Conservation (phyloP, 352 stramenopile species). For the Phytophthora europaea region DNA sequence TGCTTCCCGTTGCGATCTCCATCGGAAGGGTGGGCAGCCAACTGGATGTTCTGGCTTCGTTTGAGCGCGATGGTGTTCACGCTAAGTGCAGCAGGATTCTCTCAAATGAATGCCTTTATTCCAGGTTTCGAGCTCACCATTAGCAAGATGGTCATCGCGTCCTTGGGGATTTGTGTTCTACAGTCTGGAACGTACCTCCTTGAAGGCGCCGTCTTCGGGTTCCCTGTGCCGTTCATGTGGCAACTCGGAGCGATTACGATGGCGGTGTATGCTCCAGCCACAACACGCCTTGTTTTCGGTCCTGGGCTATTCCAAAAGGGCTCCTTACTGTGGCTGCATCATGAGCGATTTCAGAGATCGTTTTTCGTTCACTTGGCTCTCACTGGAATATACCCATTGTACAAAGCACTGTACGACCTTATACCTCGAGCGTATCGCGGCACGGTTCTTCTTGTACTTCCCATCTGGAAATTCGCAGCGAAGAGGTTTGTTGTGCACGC, state of each 20-base stretch:
- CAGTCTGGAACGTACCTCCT: slow-evolving; percentile 13
- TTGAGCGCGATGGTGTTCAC: slow-evolving; percentile 15
- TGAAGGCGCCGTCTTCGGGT: slow-evolving; percentile 13
- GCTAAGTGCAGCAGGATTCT: slow-evolving; percentile 13
- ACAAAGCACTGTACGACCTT: slow-evolving; percentile 32
- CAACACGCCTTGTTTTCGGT: slow-evolving; percentile 16
- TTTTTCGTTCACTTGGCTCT: slow-evolving; percentile 19
- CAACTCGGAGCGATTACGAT: slow-evolving; percentile 26
- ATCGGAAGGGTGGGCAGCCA: slow-evolving; percentile 18
- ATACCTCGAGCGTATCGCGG: slow-evolving; percentile 17
- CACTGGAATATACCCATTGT: slow-evolving; percentile 27
- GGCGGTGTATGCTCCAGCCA: slow-evolving; percentile 8
- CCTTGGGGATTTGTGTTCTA: slow-evolving; percentile 14
- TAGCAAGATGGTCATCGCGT: slow-evolving; percentile 8
- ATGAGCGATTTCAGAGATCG: slow-evolving; percentile 16
- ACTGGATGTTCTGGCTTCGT: slow-evolving; percentile 22
- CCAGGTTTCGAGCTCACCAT: slow-evolving; percentile 12
- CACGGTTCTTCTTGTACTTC: slow-evolving; percentile 9
- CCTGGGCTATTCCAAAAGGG: slow-evolving; percentile 15
- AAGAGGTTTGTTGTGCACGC: slow-evolving; percentile 20
- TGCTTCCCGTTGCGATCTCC: slow-evolving; percentile 8
- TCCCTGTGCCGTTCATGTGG: slow-evolving; percentile 33
- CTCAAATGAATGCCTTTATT: slow-evolving; percentile 29
- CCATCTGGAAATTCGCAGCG: slow-evolving; percentile 30
- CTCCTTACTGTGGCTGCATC: slow-evolving; percentile 2